Base-by-base conservation (phyloP, 2,329 filamentous ascomycete species). In the Pestalotiopsis fici region DNA sequence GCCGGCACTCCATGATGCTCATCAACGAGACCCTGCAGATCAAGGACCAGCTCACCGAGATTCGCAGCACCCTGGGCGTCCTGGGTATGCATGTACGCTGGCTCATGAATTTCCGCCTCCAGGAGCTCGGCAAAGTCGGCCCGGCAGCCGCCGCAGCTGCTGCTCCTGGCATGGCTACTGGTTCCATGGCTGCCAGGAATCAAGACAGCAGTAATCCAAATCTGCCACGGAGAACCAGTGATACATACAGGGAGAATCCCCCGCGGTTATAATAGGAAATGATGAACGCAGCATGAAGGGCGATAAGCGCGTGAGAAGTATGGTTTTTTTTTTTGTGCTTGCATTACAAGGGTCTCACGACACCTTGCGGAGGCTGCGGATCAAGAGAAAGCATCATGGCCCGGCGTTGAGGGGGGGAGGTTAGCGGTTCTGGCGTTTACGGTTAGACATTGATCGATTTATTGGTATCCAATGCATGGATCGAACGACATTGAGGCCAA, bases 1-100 rank as follows among this genome's bases (percentile, higher is more conserved):
- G 85, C 3, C 84, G 87, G 61, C 87, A 90, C 73, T 87, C 84
- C 37, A 85, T 89, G 77, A 85, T 87, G 82, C 82, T 88, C 9
- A 82, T 90, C 73, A 90, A 89, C 71, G 87, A 90, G 75, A 85
- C 87, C 4, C 83, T 88, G 73, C 87, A 86, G 7, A 85, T 90
- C 68, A 87, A 88, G 66, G 87, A 90, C 67, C 87, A 90, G 75
- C 83, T 90, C n/a, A 83, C 85, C 3, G 88, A 90, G 74, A 79
- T 88, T 55, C 81, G 84, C 56, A 88, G 85, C 77, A 88, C 84
- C 70, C 79, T 88, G 68, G 87, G 86, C 63, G 85, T 88, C 71
- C 81, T 89, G 56, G 83, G 84, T 65, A 88, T 88, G 86, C 86
- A 89, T 70, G 84, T 88, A 57, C 85, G 85, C 66, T 88, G 86